These are phyloP conservation scores for Dacryopinax spathularia DNA, from an alignment of 768 basidiomycete species.

Conservation along the genomic window DNA sequence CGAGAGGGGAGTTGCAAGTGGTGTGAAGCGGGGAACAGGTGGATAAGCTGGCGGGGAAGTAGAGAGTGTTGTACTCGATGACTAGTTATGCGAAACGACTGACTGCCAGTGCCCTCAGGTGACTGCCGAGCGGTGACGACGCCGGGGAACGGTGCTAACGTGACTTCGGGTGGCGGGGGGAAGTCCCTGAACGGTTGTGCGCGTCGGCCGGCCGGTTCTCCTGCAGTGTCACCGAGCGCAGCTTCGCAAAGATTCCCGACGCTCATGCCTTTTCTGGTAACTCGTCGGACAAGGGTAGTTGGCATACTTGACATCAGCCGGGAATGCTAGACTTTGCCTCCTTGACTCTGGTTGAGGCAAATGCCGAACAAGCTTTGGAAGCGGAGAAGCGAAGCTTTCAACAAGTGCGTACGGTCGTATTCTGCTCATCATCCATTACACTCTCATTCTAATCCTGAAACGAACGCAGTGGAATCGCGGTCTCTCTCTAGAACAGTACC, in stretches of 20 bases:
- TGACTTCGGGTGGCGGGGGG: too few species aligned
- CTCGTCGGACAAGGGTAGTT: neutral
- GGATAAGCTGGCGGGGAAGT: neutral
- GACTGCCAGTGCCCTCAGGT: too few species aligned
- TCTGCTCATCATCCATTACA: neutral
- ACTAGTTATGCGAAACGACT: too few species aligned
- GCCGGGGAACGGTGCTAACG: too few species aligned
- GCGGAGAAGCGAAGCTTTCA: neutral
- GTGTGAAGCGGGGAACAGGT: neutral
- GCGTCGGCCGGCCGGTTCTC: too few species aligned
- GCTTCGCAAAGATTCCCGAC: too few species aligned
- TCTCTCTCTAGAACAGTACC: slow-evolving; percentile 33
- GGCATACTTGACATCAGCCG: neutral
- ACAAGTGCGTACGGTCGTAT: neutral
- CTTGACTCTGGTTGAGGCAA: neutral
- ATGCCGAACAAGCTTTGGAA: neutral
- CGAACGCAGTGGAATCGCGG: slow-evolving; percentile 31
- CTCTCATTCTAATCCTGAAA: neutral
- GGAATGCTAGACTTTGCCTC: neutral
- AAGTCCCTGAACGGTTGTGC: too few species aligned
- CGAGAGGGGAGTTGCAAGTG: neutral
- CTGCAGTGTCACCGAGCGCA: too few species aligned
- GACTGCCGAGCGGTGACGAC: too few species aligned
- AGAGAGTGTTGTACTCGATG: neutral
- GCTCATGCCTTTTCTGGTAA: neutral